Evolutionary conservation across 2,329 filamentous ascomycete species (phyloP), one percentile per base, ranked within the genome.

Genomic region (Cercospora janseana): DNA sequence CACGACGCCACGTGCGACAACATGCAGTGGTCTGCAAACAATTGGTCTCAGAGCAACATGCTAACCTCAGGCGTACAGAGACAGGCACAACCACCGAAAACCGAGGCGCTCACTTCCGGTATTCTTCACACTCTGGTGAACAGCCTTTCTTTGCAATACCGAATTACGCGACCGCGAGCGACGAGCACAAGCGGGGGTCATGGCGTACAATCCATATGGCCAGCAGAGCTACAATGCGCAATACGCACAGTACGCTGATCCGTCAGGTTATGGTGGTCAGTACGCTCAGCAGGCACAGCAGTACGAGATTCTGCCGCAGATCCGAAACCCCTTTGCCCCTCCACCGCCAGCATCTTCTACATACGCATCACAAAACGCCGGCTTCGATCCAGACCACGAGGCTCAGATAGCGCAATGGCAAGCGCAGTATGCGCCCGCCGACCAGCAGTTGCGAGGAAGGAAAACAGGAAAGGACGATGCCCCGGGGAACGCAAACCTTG

Each of bases 401-500:
- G 89, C 89, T 29, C 89, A 95, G 69, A 91, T 96, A 56, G 90
- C 91, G 40, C 88, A 95, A 70, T 96, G 92, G 90, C 91, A 95
- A 70, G 92, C 86, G 9, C 54, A 56, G 15, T 60, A 59, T 49
- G 58, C 56, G 40, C 56, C 54, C n/a, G 51, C 50, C 42, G 52
- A 54, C 28, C 53, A 57, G 41, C 54, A 54, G 37, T 40, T 51
- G 18, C 46, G 47, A n/a, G 49, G 26, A 12, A 55, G 54, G 32
- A 58, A 55, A 38, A 53, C 46, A 27, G 49, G 50, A 18, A 56
- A 52, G 18, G 49, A 55, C 16, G 55, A 51, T n/a, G 46, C 35
- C 16, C 18, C 12, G 8, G 52, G 54, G 9, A 57, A 59, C 35
- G 54, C 55, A 18, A 56, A 56, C 27, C 18, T 46, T 15, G 50